Percentiles rank a stretch among this genome's conserved stretches.
Evolutionary conservation across 345 rosid genomes (phyloP).

Genomic region (Orychophragmus violaceus): DNA sequence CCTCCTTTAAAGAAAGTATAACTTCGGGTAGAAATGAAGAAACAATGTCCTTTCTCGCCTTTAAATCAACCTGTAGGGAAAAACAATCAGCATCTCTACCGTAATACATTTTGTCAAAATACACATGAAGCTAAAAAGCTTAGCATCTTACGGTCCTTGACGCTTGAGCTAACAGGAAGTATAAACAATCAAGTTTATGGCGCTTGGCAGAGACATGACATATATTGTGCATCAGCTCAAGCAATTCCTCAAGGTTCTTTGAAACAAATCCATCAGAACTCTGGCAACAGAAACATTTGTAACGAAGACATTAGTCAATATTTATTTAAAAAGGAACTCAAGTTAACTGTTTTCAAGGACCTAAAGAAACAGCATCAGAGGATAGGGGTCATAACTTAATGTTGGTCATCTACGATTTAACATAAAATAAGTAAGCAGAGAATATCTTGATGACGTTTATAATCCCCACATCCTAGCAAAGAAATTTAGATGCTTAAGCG

Average conservation of each 20-base stretch:
- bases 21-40: conserved; percentile 81
- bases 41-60: conserved; percentile 48
- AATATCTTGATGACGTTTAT: background rate
- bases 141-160: conserved; percentile 42
- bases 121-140: conserved; percentile 6
- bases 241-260: conserved; percentile 58
- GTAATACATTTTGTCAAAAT: background rate
- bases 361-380: background rate
- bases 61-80: conserved; percentile 50
- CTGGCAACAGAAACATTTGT: conserved; percentile 35
- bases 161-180: conserved; percentile 58
- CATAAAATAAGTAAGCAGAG: background rate
- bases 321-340: background rate
- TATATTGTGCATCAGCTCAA: conserved; percentile 62
- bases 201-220: conserved; percentile 94
- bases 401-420: background rate
- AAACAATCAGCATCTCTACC: background rate
- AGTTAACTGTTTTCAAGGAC: background rate
- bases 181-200: conserved; percentile 85
- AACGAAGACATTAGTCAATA: conserved; percentile 1
- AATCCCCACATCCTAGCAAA: background rate
- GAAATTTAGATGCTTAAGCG: background rate
- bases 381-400: background rate
- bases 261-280: conserved; percentile 50
- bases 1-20: conserved; percentile 91